phyloP scores from a whole-genome alignment of 2,329 filamentous ascomycete genomes.

The Monilinia fructigena region DNA sequence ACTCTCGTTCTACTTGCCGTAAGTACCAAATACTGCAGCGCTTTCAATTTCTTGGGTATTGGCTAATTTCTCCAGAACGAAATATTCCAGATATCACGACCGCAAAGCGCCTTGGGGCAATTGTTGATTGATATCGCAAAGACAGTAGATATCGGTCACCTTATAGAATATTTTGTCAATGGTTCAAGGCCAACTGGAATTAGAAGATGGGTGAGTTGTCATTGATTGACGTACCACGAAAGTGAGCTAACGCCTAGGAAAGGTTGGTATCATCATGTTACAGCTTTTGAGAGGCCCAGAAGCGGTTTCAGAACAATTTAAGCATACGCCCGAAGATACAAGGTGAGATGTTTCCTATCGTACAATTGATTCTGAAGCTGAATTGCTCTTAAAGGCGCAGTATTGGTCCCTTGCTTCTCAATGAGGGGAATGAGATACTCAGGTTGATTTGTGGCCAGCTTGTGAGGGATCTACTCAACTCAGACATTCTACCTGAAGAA shows the following conservation, averaged over 20 bases:
- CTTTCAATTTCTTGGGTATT: neutral
- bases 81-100: conserved; percentile 22
- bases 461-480: conserved; percentile 27
- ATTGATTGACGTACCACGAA: neutral
- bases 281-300: conserved; percentile 32
- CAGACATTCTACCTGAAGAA: conserved; percentile 23
- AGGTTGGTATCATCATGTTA: conserved; percentile 37
- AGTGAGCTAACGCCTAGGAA: conserved; percentile 9
- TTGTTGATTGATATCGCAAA: conserved; percentile 8
- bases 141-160: neutral
- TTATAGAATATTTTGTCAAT: conserved; percentile 31
- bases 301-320: conserved; percentile 27
- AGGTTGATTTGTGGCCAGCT: conserved; percentile 34
- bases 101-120: neutral
- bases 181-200: conserved; percentile 22
- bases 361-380: neutral
- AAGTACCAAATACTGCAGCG: conserved; percentile 16
- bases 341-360: conserved; percentile 29
- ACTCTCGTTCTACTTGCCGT: conserved; percentile 36
- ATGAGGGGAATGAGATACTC: conserved; percentile 35
- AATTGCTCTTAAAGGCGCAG: conserved; percentile 24
- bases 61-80: conserved; percentile 27
- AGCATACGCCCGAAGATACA: conserved; percentile 29
- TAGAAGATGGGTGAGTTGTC: conserved; percentile 36
- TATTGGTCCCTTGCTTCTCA: conserved; percentile 31